A percentile compares a stretch with the other conserved stretches of the same genome.
These are phyloP conservation scores for Phytophthora rubi DNA, from an alignment of 352 stramenopile species.

Conservation along the genomic window DNA sequence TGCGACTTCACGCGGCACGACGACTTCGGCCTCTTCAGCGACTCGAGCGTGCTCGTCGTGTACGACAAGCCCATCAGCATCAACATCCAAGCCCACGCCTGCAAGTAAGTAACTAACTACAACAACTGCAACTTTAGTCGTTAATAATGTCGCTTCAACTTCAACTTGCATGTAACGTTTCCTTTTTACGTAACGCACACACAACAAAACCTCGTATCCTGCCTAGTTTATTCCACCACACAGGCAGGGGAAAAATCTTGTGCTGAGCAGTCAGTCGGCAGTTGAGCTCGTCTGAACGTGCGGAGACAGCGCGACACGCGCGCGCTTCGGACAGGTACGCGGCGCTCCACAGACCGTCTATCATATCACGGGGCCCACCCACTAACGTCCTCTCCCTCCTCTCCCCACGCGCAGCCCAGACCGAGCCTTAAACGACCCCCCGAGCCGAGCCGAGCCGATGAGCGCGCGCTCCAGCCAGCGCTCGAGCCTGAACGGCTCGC, in stretches of 20 bases:
- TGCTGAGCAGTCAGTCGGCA: conserved; percentile 28
- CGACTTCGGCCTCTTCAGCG: conserved; percentile 61
- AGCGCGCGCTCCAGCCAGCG: conserved; percentile 34
- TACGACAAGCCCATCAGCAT: conserved; percentile 64
- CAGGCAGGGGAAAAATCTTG: conserved; percentile 38
- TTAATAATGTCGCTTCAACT: conserved; percentile 3
- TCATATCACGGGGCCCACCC: too few relatives aligned
- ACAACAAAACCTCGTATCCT: conserved; percentile 14
- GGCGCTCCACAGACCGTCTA: not conserved
- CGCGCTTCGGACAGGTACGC: conserved; percentile 10
- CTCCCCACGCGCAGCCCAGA: too few relatives aligned
- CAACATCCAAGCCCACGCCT: conserved; percentile 54
- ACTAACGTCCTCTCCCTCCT: not conserved
- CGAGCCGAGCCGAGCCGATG: too few relatives aligned
- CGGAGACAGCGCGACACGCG: conserved; percentile 14
- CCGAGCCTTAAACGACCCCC: too few relatives aligned
- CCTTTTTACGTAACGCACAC: not conserved
- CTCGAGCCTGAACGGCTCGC: conserved; percentile 53
- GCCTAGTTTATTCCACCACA: conserved; percentile 11
- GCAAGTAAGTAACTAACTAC: conserved; percentile 1
- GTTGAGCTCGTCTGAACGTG: conserved; percentile 6
- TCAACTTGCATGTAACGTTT: conserved; percentile 7
- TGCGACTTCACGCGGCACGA: conserved; percentile 57
- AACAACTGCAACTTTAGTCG: not conserved
- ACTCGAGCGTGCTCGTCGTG: conserved; percentile 55